Evolutionary conservation across 768 basidiomycete species (phyloP).

Genomic region (Candolleomyces efflorescens): DNA sequence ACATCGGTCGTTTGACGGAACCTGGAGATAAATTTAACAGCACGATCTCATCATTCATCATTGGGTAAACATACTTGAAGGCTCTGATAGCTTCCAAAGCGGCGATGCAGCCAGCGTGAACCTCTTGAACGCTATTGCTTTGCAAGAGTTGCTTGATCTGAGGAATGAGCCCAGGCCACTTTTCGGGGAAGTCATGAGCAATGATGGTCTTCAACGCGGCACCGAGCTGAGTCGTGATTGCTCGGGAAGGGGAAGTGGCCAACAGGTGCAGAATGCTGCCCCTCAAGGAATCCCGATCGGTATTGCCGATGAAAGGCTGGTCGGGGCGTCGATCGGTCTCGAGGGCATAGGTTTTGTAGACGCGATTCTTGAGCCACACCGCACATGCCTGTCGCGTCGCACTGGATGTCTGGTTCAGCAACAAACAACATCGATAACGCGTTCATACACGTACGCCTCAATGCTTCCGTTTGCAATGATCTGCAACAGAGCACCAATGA

Average conservation of each 20-base stretch:
- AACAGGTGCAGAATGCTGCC: conserved; percentile 65
- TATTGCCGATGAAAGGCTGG: conserved; percentile 52
- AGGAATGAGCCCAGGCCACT: conserved; percentile 69
- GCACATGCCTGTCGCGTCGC: conserved; percentile 81
- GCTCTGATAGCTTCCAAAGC: conserved; percentile 75
- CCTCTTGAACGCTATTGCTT: conserved; percentile 64
- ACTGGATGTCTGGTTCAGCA: conserved; percentile 30
- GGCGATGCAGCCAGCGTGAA: conserved; percentile 79
- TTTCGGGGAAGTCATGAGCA: conserved; percentile 71
- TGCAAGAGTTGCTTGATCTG: conserved; percentile 60
- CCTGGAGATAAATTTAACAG: conserved; percentile 29
- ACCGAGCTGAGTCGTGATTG: conserved; percentile 73
- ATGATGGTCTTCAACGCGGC: conserved; percentile 70
- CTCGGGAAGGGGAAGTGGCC: conserved; percentile 58
- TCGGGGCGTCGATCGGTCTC: conserved; percentile 52
- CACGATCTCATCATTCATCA: background rate
- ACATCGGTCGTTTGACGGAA: conserved; percentile 65
- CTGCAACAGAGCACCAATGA: conserved; percentile 79
- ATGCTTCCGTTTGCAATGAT: conserved; percentile 77
- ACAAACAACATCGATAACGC: conserved; percentile 24
- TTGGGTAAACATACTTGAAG: conserved; percentile 48
- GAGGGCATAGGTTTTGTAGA: conserved; percentile 60
- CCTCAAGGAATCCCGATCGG: conserved; percentile 75
- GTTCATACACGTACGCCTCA: conserved; percentile 58
- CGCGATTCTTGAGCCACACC: conserved; percentile 90